A percentile compares a stretch with the other conserved stretches of the same genome.
These are phyloP conservation scores for Starmerella powellii DNA, from an alignment of 805 yeast species.

Conservation along the genomic window DNA sequence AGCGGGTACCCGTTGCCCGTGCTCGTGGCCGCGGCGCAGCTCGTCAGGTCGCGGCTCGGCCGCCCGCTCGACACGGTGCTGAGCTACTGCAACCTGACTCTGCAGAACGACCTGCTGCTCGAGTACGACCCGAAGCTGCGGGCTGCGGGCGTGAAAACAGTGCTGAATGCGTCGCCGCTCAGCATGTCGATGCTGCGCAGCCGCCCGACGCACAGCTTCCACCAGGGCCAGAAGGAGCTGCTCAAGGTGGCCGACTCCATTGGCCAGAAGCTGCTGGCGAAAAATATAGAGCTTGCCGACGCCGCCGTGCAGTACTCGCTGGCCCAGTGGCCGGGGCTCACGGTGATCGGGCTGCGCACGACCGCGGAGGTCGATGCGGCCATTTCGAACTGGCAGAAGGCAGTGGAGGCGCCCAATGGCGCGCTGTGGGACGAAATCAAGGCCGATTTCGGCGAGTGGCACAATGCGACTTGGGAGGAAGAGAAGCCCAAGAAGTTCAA, in stretches of 20 bases:
- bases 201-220: constrained; percentile 57
- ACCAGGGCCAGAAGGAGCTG: constrained; percentile 59
- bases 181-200: constrained; percentile 77
- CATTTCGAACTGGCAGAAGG: constrained; percentile 42
- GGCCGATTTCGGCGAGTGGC: constrained; percentile 14
- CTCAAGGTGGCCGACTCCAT: constrained; percentile 36
- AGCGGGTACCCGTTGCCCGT: constrained; percentile 79
- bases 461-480: constrained; percentile 17
- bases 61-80: constrained; percentile 64
- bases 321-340: constrained; percentile 50
- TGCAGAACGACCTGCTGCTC: constrained; percentile 55
- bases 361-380: constrained; percentile 55
- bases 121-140: constrained; percentile 38
- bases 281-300: constrained; percentile 61
- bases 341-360: constrained; percentile 68
- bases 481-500: neutral
- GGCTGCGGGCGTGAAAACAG: constrained; percentile 40
- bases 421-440: constrained; percentile 13
- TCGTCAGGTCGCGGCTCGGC: constrained; percentile 30
- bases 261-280: constrained; percentile 35
- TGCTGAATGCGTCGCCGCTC: constrained; percentile 76
- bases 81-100: constrained; percentile 68
- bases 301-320: constrained; percentile 69
- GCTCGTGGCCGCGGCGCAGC: constrained; percentile 41
- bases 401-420: constrained; percentile 23